A percentile compares a stretch with the other conserved stretches of the same genome.
These are phyloP conservation scores for Magnusiomyces tetraspermus DNA, from an alignment of 1,139 yeast species.

Conservation along the genomic window DNA sequence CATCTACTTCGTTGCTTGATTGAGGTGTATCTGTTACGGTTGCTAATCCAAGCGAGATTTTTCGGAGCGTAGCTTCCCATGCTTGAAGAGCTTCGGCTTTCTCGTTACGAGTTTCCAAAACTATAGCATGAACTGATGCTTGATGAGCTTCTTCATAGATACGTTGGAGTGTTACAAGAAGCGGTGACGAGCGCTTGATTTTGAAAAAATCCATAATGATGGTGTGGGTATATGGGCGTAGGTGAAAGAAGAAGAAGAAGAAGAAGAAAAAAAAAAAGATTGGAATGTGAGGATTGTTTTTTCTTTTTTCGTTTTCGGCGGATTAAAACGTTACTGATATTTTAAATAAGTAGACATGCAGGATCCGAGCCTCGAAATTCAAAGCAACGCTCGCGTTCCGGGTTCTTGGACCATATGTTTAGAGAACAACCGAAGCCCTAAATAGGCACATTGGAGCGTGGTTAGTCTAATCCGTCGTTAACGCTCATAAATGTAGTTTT, in stretches of 20 bases:
- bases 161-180: conserved; percentile 22
- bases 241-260: background rate
- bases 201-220: conserved; percentile 12
- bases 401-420: too few species aligned
- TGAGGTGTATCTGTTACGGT: conserved; percentile 25
- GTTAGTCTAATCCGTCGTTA: too few species aligned
- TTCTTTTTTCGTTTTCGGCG: too few species aligned
- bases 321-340: too few species aligned
- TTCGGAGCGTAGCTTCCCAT: conserved; percentile 29
- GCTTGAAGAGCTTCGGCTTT: conserved; percentile 26
- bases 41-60: conserved; percentile 26
- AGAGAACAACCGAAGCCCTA: too few species aligned
- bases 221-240: background rate
- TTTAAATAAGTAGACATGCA: too few species aligned
- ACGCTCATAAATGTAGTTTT: too few species aligned
- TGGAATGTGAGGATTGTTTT: background rate
- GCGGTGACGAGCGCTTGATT: conserved; percentile 7
- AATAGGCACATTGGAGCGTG: too few species aligned
- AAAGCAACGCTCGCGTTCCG: too few species aligned
- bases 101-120: conserved; percentile 30
- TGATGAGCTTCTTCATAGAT: conserved; percentile 34
- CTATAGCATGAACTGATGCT: conserved; percentile 30
- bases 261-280: background rate
- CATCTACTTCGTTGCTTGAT: conserved; percentile 27
- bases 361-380: too few species aligned